Conservation (phyloP, 768 basidiomycete genomes). For the Mycena alexandri region DNA sequence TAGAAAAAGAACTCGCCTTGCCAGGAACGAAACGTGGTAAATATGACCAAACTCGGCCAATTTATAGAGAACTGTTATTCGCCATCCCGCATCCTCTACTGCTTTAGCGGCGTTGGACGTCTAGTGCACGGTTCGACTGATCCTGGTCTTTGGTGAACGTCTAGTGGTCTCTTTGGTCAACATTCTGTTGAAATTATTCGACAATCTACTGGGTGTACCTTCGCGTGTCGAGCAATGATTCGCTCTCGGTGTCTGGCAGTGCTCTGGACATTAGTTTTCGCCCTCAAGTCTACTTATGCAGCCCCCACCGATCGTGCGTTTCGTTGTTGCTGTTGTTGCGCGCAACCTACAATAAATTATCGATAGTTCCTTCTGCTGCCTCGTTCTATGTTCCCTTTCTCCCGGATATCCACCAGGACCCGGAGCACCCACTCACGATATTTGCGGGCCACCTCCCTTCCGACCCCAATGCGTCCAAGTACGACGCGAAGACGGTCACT, state of each 20-base stretch:
- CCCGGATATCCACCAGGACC: conserved; percentile 82
- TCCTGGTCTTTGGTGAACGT: no score
- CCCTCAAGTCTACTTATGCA: conserved; percentile 39
- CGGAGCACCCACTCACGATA: conserved; percentile 77
- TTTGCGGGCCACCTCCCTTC: conserved; percentile 90
- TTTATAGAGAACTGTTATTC: no score
- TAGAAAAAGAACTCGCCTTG: no score
- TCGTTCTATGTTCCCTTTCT: conserved; percentile 86
- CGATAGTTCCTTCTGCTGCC: conserved; percentile 81
- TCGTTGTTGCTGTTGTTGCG: background rate
- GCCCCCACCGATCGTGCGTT: conserved; percentile 58
- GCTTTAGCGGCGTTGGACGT: no score
- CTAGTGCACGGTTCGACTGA: no score
- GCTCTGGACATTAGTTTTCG: conserved; percentile 27
- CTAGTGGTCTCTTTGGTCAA: no score
- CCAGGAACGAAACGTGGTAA: no score
- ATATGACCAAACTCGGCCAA: no score
- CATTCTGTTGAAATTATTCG: no score
- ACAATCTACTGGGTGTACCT: no score
- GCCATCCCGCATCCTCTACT: no score
- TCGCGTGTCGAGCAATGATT: conserved; percentile 19
- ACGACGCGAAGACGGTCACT: conserved; percentile 69
- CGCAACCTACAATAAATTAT: background rate
- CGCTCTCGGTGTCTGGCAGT: conserved; percentile 33
- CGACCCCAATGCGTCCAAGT: conserved; percentile 70